Percentiles rank a stretch among this genome's conserved stretches.
These are phyloP conservation scores for Polytrichum formosum DNA, from an alignment of 225 moss, liverwort and hornwort species.

Conservation along the genomic window DNA sequence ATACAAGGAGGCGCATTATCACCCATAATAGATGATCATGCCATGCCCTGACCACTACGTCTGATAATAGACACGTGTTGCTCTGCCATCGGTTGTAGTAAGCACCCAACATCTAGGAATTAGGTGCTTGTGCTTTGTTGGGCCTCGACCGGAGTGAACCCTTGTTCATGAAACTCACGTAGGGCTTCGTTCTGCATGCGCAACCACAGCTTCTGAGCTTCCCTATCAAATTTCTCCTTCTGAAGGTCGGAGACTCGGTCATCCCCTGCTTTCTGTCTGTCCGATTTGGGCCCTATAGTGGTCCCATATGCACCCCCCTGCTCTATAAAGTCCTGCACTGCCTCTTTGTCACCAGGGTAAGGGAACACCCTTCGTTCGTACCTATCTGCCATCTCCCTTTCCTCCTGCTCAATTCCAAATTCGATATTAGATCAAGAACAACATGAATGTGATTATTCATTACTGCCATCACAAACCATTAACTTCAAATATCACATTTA, in stretches of 20 bases:
- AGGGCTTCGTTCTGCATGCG: slow-evolving; percentile 82
- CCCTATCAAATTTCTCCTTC: slow-evolving; percentile 69
- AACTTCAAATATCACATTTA: no score
- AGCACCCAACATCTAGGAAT: no score
- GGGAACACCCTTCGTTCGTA: slow-evolving; percentile 88
- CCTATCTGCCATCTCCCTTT: slow-evolving; percentile 70
- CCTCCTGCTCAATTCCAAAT: slow-evolving; percentile 56
- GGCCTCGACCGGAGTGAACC: slow-evolving; percentile 34
- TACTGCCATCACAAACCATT: no score
- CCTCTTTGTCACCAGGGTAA: slow-evolving; percentile 75
- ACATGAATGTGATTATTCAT: no score
- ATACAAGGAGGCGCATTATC: no score
- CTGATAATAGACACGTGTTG: no score
- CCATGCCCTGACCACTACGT: no score
- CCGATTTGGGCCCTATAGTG: slow-evolving; percentile 64
- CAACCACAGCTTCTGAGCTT: slow-evolving; percentile 77
- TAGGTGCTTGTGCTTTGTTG: neutral
- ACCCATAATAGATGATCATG: no score
- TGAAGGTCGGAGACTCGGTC: slow-evolving; percentile 62
- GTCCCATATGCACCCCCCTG: slow-evolving; percentile 84
- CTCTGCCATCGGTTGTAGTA: no score
- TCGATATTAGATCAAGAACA: no score
- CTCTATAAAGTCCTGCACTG: slow-evolving; percentile 74
- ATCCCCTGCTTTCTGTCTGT: slow-evolving; percentile 63
- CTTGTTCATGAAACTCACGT: slow-evolving; percentile 72